Evolutionary conservation across 1,284 basidiomycete species (phyloP).

Genomic region (Boletellus deceptivus): DNA sequence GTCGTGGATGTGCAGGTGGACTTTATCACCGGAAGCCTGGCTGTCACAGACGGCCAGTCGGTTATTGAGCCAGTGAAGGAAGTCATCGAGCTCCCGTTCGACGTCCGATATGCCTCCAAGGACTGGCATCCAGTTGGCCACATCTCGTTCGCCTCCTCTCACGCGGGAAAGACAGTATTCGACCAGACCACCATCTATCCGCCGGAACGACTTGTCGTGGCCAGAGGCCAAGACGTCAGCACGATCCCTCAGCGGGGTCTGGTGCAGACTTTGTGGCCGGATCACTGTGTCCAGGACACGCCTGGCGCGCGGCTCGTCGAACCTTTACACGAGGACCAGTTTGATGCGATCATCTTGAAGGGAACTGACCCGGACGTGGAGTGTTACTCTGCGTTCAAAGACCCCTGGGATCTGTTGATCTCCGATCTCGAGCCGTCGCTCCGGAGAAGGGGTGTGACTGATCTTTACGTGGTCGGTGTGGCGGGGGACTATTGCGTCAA

Average conservation of each 20-base stretch:
- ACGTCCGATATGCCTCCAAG: conserved; percentile 43
- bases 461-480: conserved; percentile 48
- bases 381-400: conserved; percentile 52
- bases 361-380: conserved; percentile 46
- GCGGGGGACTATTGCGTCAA: conserved; percentile 57
- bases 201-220: conserved; percentile 33
- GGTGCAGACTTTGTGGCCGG: conserved; percentile 51
- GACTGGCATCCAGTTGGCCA: conserved; percentile 51
- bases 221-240: conserved; percentile 18
- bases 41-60: conserved; percentile 42
- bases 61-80: conserved; percentile 43
- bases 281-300: conserved; percentile 47
- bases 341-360: conserved; percentile 44
- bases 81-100: conserved; percentile 43
- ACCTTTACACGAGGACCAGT: conserved; percentile 36
- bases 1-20: conserved; percentile 34
- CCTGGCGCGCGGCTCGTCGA: conserved; percentile 44
- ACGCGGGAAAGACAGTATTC: conserved; percentile 35
- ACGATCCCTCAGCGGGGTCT: conserved; percentile 27
- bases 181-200: conserved; percentile 40
- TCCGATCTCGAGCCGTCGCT: conserved; percentile 40
- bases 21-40: conserved; percentile 43
- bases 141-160: conserved; percentile 49
- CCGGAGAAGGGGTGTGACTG: conserved; percentile 39
- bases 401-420: conserved; percentile 42